phyloP scores from a whole-genome alignment of 495 filamentous ascomycete genomes.

The Aspergillus kassunensis region DNA sequence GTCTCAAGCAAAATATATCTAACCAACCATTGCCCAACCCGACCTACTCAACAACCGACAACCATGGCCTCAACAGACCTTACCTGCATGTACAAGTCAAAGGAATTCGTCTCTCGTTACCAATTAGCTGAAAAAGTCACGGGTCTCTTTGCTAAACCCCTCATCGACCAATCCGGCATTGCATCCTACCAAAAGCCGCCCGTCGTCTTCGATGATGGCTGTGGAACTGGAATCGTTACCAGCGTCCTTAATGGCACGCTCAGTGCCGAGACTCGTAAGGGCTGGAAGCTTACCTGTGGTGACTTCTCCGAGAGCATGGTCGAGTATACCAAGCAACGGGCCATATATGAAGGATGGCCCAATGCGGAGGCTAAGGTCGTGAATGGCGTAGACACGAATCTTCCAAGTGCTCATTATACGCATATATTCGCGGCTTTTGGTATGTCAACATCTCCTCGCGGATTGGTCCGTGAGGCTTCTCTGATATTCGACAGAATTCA shows the following conservation, averaged over 20 bases:
- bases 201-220: conserved; percentile 40
- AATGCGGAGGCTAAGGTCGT: conserved; percentile 27
- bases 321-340: conserved; percentile 23
- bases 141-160: conserved; percentile 23
- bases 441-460: background rate
- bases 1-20: background rate
- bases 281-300: conserved; percentile 31
- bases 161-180: conserved; percentile 30
- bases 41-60: background rate
- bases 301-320: conserved; percentile 36
- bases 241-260: conserved; percentile 25
- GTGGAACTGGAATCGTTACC: conserved; percentile 39
- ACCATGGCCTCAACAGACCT: conserved; percentile 11
- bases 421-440: conserved; percentile 38
- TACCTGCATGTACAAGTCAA: conserved; percentile 22
- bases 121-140: conserved; percentile 32
- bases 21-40: background rate
- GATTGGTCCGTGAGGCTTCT: no score
- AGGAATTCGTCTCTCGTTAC: conserved; percentile 30
- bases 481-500: no score
- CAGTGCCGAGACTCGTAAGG: conserved; percentile 15
- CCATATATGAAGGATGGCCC: conserved; percentile 29
- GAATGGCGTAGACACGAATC: conserved; percentile 31
- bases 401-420: conserved; percentile 27
- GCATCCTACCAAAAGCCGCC: conserved; percentile 17